A percentile compares a stretch with the other conserved stretches of the same genome.
Conservation (phyloP, 805 yeast genomes). For the Lipomyces orientalis region DNA sequence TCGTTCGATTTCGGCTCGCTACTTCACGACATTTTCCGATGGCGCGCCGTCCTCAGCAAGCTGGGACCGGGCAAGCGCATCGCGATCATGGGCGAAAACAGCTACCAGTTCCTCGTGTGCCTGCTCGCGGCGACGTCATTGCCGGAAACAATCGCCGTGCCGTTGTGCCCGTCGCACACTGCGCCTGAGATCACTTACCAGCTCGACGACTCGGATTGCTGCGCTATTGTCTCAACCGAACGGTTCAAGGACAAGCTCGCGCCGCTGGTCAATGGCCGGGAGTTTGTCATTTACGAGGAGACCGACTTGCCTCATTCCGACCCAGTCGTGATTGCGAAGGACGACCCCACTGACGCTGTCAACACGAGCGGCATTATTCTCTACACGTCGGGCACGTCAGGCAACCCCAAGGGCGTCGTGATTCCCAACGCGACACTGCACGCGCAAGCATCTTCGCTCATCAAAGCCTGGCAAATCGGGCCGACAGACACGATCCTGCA, state of each 20-base stretch:
- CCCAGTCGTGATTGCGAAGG: conserved; percentile 15
- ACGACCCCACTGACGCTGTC: conserved; percentile 12
- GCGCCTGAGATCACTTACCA: conserved; percentile 44
- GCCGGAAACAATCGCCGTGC: conserved; percentile 44
- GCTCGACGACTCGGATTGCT: conserved; percentile 42
- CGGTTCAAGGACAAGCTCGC: conserved; percentile 41
- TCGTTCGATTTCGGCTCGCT: conserved; percentile 43
- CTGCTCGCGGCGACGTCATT: conserved; percentile 43
- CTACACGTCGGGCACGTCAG: conserved; percentile 48
- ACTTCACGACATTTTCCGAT: conserved; percentile 40
- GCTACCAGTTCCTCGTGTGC: conserved; percentile 42
- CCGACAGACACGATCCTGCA: conserved; percentile 42
- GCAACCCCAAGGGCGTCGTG: conserved; percentile 47
- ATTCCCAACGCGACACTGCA: conserved; percentile 43
- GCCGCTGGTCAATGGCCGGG: conserved; percentile 30
- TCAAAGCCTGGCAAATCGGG: conserved; percentile 44
- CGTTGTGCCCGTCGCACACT: conserved; percentile 46
- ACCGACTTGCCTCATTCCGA: conserved; percentile 20
- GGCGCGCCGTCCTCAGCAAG: conserved; percentile 38
- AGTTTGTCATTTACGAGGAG: conserved; percentile 36
- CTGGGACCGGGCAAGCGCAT: conserved; percentile 37
- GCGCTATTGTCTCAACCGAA: conserved; percentile 41
- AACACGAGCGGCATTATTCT: conserved; percentile 42
- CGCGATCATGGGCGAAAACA: conserved; percentile 47
- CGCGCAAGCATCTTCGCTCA: conserved; percentile 45